Base-by-base conservation (phyloP, 768 basidiomycete species). In the Amanita pseudoporphyria region DNA sequence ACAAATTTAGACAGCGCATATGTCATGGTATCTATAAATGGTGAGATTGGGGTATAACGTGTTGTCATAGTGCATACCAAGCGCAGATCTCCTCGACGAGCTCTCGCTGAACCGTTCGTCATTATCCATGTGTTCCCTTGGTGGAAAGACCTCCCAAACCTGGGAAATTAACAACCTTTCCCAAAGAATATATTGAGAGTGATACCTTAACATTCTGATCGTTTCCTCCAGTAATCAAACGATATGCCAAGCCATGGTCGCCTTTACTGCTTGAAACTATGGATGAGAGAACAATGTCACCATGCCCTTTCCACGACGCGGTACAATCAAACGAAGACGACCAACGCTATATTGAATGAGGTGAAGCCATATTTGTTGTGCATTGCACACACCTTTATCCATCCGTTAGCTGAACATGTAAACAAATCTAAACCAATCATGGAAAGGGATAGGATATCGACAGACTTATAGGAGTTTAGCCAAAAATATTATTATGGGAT, bases 1-100 rank as follows among this genome's bases (percentile, higher is more conserved):
- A 96, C 73, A 54, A 99, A 90, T 59, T 87, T 86, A 0, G 84
- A 81, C 5, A 95, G 71, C 0, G 88, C 88, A 58, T 83, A 84
- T 2, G 81, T 72, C 70, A 94, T 72, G 10, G 80, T 79, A 56
- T 91, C 90, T 79, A 31, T n/a, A 36, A 9, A 45, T 48, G 13
- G 30, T 14, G 19, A 16, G 26, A 24, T 12, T 26, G 14, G 18
- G 30, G 31, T 51, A 52, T 55, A 45, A 37, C 62, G 64, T 63
- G 24, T 60, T 52, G 26, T 58, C 61, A 10, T 57, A 57, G 5
- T 57, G 18, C 62, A 36, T 59, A 58, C 26, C 54, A 55, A 47
- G 57, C 58, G 43, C 57, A 59, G 26, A n/a, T n/a, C 18, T 58
- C 55, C n/a, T 50, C 51, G 5, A 32, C 30, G 47, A 18, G 14